Conservation (phyloP, 73 alveolate species). For the Blepharisma japonicum region DNA sequence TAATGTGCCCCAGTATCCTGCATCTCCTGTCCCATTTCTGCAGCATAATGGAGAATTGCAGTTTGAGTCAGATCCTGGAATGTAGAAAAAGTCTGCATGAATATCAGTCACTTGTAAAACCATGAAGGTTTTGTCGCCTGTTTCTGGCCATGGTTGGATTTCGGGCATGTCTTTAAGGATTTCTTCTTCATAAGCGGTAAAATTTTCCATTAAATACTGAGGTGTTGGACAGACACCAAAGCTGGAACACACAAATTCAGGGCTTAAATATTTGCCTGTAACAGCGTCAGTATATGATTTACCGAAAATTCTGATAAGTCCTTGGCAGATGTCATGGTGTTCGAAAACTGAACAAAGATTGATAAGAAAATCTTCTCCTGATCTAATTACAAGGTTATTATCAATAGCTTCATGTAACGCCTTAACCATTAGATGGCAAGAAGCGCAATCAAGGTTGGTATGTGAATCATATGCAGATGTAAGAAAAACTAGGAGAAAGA, state of each 20-base stretch:
- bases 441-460: too few relatives aligned
- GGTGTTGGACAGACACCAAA: not conserved
- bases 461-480: too few relatives aligned
- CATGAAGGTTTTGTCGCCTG: constrained; percentile 40
- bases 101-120: constrained; percentile 81
- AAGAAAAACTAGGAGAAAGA: too few relatives aligned
- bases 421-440: too few relatives aligned
- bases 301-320: too few relatives aligned
- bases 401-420: too few relatives aligned
- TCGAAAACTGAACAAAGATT: too few relatives aligned
- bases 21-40: constrained; percentile 65
- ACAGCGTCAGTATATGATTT: not conserved
- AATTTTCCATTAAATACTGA: constrained; percentile 11
- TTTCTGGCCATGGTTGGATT: not conserved
- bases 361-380: too few relatives aligned
- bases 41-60: constrained; percentile 82
- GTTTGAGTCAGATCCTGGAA: constrained; percentile 61
- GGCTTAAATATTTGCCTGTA: not conserved
- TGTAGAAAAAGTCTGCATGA: constrained; percentile 78
- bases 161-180: constrained; percentile 12
- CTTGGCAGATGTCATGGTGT: too few relatives aligned
- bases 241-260: constrained; percentile 1
- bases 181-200: constrained; percentile 6
- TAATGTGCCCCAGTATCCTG: constrained; percentile 71
- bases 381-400: too few relatives aligned